Base-by-base conservation (phyloP, 2,329 filamentous ascomycete species). In the Mollisiaceae sp. region DNA sequence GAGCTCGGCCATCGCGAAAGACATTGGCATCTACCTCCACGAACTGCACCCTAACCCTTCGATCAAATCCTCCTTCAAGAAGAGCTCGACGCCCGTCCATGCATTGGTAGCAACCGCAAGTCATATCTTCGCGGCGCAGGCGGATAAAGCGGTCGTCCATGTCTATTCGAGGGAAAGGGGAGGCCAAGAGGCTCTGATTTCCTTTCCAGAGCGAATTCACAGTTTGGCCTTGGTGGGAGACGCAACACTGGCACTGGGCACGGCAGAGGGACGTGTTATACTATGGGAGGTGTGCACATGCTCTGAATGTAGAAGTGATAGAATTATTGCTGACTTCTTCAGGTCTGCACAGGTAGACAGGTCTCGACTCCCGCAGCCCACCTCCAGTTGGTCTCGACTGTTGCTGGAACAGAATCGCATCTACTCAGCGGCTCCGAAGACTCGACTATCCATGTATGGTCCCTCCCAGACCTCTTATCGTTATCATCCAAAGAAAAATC, bases 361-460 rank as follows among this genome's bases (percentile, higher is more conserved):
- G 83, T 94, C 59, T 89, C 89, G 8, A 94, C 92, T 9, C 87
- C 89, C 18, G 87, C 91, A 62, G 88, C 90, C 69, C 92, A 96
- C 80, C 86, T 96, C 24, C 92, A 94, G 77, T 83, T 89, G 22
- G 88, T 98, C 35, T 93, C 91, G 27, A 90, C 88, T 75, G 81
- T 98, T 63, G 88, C 86, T 43, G 85, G 89, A 12, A 91, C 89
- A 50, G 89, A 87, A 56, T 88, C 87, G 72, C 90, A 93, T 78
- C 79, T 95, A 60, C 82, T 95, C 59, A 92, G 91, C 1, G 92
- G 89, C 47, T 94, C 92, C 2, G 86, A 90, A 71, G 95, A 99
- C 80, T 91, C 93, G 60, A 97, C 92, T 77, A 85, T 97, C 68
- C 92, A 97, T 78, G 90, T 98, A 66, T 99, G 95, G 95, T 92